Conservation (phyloP, 768 basidiomycete genomes). For the Auriculariales sp. region DNA sequence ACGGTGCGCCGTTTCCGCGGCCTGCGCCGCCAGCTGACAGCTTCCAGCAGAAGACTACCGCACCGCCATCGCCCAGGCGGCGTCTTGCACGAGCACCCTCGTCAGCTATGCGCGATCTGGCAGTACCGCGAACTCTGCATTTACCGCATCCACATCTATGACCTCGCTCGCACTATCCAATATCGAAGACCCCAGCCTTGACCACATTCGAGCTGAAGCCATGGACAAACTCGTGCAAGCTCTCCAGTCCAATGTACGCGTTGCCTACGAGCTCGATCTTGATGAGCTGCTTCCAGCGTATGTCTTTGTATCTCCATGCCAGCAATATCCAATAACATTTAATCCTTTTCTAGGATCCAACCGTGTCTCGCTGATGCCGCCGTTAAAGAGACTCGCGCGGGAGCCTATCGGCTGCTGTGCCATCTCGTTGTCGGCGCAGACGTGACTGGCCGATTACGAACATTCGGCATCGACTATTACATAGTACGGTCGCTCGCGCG, state of each 20-base stretch:
- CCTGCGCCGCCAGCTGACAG: not conserved
- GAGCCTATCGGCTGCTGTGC: constrained; percentile 72
- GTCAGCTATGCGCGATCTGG: constrained; percentile 4
- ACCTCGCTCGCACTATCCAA: constrained; percentile 16
- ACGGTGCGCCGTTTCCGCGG: not conserved
- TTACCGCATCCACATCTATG: not conserved
- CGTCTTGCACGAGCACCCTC: constrained; percentile 22
- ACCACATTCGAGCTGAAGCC: constrained; percentile 41
- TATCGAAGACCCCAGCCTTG: constrained; percentile 21
- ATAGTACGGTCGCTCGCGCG: constrained; percentile 77
- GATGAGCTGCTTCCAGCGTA: constrained; percentile 63
- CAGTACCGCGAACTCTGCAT: not conserved
- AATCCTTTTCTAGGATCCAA: constrained; percentile 42
- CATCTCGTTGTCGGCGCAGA: constrained; percentile 59
- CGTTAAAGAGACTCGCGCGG: constrained; percentile 60
- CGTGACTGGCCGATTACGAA: constrained; percentile 50
- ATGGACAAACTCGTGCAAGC: constrained; percentile 52
- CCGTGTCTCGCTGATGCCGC: constrained; percentile 64
- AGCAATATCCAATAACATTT: constrained; percentile 2
- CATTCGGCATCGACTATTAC: constrained; percentile 71
- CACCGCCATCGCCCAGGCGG: constrained; percentile 17
- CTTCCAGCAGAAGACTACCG: constrained; percentile 8
- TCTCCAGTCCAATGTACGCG: constrained; percentile 54
- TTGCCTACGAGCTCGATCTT: constrained; percentile 61
- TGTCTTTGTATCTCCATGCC: constrained; percentile 18